These are phyloP conservation scores for Paramecium tetraurelia DNA, from an alignment of 73 alveolate species.

Conservation along the genomic window DNA sequence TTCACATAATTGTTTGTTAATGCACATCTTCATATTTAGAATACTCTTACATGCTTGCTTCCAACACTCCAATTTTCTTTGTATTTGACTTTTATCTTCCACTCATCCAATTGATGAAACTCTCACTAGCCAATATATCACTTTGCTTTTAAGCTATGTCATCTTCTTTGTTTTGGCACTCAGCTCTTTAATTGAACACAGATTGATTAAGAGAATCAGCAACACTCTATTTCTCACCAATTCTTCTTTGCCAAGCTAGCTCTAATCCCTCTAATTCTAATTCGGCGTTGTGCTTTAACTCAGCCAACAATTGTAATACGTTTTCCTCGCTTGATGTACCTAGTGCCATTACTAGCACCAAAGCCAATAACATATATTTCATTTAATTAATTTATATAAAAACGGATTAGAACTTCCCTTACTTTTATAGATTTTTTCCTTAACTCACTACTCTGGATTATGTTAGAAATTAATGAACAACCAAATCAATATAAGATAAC, in stretches of 20 bases:
- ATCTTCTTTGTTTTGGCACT: background rate
- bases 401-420: conserved; percentile 16
- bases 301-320: background rate
- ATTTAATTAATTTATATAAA: conserved; percentile 4
- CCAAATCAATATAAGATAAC: background rate
- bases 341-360: background rate
- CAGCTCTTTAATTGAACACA: background rate
- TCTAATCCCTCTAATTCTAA: conserved; percentile 25
- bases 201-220: conserved; percentile 2
- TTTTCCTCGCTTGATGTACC: conserved; percentile 18
- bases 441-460: background rate
- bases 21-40: background rate
- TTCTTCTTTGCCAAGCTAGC: conserved; percentile 37
- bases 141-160: background rate
- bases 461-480: background rate
- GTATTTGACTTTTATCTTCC: background rate
- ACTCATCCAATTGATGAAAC: conserved; percentile 19
- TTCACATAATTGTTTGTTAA: background rate
- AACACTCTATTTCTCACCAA: background rate
- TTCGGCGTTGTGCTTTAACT: conserved; percentile 22
- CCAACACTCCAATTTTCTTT: conserved; percentile 20
- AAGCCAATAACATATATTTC: background rate
- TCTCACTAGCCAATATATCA: background rate
- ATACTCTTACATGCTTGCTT: background rate
- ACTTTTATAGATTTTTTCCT: background rate